These are phyloP conservation scores for Asparagopsis taxiformis DNA, from an alignment of 31 red algal species.

Conservation along the genomic window DNA sequence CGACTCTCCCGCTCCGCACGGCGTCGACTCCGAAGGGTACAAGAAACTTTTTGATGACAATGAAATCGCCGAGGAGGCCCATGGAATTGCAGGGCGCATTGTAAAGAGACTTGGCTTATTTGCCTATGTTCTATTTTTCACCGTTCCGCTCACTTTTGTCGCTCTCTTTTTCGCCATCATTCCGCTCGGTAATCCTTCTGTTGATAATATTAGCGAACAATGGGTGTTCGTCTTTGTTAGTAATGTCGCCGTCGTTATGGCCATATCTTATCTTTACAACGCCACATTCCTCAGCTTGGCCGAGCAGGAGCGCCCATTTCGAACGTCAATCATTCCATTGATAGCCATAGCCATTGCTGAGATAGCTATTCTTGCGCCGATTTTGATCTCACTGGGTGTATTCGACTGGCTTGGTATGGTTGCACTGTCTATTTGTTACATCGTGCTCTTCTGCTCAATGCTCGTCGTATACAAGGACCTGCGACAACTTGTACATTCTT, in stretches of 20 bases:
- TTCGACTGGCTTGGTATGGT: constrained; percentile 62
- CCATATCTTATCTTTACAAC: constrained; percentile 74
- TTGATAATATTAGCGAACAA: constrained; percentile 39
- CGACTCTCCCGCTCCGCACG: not conserved
- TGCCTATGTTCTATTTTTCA: constrained; percentile 53
- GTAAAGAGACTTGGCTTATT: constrained; percentile 52
- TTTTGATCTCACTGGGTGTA: constrained; percentile 40
- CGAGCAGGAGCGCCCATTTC: constrained; percentile 49
- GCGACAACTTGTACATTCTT: constrained; percentile 44
- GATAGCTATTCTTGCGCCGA: constrained; percentile 47
- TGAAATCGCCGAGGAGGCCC: constrained; percentile 38
- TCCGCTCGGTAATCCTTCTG: constrained; percentile 57
- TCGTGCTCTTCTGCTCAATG: constrained; percentile 54
- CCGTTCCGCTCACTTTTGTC: constrained; percentile 63
- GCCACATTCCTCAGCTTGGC: constrained; percentile 57
- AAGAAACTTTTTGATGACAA: constrained; percentile 17
- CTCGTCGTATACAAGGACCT: constrained; percentile 26
- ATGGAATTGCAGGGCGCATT: constrained; percentile 50
- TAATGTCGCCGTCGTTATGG: constrained; percentile 50
- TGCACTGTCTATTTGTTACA: constrained; percentile 53
- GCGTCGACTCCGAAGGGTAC: not conserved
- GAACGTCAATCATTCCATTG: constrained; percentile 41
- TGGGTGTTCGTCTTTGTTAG: constrained; percentile 79
- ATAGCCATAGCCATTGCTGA: constrained; percentile 52
- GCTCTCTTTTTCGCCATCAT: constrained; percentile 73